A percentile compares a stretch with the other conserved stretches of the same genome.
phyloP scores from a whole-genome alignment of 306 rosid genomes.

The Vigna unguiculata region DNA sequence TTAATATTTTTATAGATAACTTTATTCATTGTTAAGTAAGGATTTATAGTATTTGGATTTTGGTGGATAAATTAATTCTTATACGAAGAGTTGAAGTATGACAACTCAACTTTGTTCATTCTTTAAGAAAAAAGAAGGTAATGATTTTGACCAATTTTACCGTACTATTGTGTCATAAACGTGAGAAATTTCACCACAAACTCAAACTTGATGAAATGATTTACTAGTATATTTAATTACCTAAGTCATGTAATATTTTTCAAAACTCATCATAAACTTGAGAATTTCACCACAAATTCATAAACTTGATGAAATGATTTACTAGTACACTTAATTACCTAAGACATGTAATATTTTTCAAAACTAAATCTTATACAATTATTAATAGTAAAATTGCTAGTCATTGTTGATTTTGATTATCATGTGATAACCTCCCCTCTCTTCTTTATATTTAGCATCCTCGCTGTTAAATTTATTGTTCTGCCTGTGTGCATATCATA shows the following conservation, averaged over 20 bases:
- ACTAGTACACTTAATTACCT: too few relatives aligned
- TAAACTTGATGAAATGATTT: background rate
- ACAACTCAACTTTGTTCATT: background rate
- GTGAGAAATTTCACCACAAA: background rate
- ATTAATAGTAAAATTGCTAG: background rate
- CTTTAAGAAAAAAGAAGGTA: background rate
- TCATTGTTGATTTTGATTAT: background rate
- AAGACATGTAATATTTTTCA: too few relatives aligned
- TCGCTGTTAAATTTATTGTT: slow-evolving; percentile 10
- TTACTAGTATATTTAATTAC: too few relatives aligned
- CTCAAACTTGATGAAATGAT: too few relatives aligned
- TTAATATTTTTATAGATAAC: too few relatives aligned
- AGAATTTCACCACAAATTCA: too few relatives aligned
- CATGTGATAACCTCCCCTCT: background rate
- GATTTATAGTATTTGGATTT: too few relatives aligned
- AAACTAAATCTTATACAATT: background rate
- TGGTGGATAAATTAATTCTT: background rate
- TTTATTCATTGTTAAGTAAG: background rate
- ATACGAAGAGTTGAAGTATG: background rate
- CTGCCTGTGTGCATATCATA: slow-evolving; percentile 11
- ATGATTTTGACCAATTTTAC: background rate
- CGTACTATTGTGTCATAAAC: background rate
- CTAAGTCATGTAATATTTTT: too few relatives aligned
- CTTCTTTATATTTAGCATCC: background rate
- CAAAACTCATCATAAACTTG: too few relatives aligned